These are phyloP conservation scores for Pleodorina starrii DNA, from an alignment of 139 green algal genomes.

Conservation along the genomic window DNA sequence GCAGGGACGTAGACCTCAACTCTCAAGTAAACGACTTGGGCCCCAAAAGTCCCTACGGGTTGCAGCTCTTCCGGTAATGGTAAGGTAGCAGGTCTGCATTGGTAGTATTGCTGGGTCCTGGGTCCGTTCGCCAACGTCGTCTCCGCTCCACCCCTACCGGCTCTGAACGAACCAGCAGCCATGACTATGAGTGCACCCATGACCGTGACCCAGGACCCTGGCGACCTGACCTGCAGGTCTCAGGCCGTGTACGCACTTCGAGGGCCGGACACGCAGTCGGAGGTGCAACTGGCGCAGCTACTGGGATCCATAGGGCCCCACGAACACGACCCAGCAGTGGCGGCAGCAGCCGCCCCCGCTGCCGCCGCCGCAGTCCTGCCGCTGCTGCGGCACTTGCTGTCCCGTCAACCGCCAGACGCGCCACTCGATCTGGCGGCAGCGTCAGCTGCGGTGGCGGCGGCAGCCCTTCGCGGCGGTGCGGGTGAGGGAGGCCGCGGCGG, in stretches of 20 bases:
- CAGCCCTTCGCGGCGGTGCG: background rate
- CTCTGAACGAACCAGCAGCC: too few species aligned
- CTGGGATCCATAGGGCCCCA: background rate
- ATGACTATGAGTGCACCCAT: too few species aligned
- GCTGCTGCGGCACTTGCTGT: conserved; percentile 33
- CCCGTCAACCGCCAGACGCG: background rate
- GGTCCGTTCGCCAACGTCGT: too few species aligned
- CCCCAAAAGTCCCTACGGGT: too few species aligned
- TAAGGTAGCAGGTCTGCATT: too few species aligned
- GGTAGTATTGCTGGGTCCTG: too few species aligned
- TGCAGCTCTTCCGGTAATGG: too few species aligned
- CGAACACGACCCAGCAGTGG: background rate
- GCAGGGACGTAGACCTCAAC: too few species aligned
- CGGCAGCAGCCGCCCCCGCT: background rate
- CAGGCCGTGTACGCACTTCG: conserved; percentile 69
- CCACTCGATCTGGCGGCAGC: background rate
- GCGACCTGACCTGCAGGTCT: conserved; percentile 23
- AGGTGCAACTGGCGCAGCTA: conserved; percentile 71
- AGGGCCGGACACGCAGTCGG: conserved; percentile 74
- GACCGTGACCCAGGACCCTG: too few species aligned
- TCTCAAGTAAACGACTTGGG: too few species aligned
- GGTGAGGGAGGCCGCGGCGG: background rate
- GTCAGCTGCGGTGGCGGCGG: too few species aligned
- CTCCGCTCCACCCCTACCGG: too few species aligned
- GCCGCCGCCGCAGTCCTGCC: background rate